A percentile compares a stretch with the other conserved stretches of the same genome.
Evolutionary conservation across 2,329 filamentous ascomycete genomes (phyloP).

Genomic region (Hymenoscyphus albidus): DNA sequence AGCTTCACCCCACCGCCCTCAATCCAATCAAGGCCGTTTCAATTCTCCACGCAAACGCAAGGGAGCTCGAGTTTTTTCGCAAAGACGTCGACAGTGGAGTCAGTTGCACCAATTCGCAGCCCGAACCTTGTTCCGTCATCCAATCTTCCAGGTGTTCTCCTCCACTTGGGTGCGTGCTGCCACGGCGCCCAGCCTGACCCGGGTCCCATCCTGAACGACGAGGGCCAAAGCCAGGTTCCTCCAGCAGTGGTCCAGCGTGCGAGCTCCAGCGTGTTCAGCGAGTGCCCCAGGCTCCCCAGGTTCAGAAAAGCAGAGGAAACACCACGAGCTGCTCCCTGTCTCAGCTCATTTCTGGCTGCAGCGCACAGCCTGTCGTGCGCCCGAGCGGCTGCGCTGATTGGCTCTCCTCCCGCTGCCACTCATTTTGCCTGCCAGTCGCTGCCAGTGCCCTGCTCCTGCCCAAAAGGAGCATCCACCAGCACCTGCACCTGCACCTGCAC

Average conservation of each 20-base stretch:
- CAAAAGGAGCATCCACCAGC: background rate
- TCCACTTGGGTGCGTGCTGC: background rate
- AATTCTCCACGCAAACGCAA: background rate
- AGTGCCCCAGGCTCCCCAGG: background rate
- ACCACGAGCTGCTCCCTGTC: constrained; percentile 14
- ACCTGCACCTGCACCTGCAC: no score
- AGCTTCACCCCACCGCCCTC: background rate
- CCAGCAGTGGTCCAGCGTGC: background rate
- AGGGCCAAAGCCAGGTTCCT: background rate
- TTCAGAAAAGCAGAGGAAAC: background rate
- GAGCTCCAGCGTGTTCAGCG: background rate
- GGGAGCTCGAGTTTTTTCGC: background rate
- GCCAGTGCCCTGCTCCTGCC: background rate
- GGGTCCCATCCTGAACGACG: background rate
- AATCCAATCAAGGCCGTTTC: background rate
- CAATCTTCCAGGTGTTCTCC: background rate
- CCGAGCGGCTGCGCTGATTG: constrained; percentile 8
- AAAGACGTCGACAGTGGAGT: background rate
- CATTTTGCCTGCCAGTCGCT: background rate
- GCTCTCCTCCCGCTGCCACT: background rate
- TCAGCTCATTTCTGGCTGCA: constrained; percentile 28
- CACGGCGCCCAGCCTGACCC: background rate
- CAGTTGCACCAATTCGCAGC: background rate
- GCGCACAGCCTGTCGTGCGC: constrained; percentile 28
- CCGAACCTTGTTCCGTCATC: background rate